Percentiles rank a stretch among this genome's conserved stretches.
phyloP scores from a whole-genome alignment of 1,139 yeast genomes.

The Tardiomyces depauwii region DNA sequence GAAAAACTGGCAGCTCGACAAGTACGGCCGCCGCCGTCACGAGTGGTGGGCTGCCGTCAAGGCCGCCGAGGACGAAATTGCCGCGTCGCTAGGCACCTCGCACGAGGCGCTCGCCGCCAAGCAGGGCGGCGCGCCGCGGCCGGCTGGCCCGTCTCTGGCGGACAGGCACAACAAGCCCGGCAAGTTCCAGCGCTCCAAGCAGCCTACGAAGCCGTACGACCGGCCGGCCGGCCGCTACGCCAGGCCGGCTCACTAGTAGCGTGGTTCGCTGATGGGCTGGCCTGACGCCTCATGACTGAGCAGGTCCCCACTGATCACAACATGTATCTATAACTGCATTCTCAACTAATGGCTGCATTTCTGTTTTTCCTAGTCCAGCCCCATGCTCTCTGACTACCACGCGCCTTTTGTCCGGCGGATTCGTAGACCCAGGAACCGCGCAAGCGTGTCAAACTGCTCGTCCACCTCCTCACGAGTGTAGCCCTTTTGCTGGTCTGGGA shows the following conservation, averaged over 20 bases:
- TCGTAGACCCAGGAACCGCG: conserved; percentile 57
- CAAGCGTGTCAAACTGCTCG: conserved; percentile 36
- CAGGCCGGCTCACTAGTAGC: no score
- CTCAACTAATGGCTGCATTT: not conserved
- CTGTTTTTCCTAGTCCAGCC: not conserved
- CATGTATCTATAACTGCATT: not conserved
- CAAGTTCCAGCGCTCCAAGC: not conserved
- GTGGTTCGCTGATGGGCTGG: no score
- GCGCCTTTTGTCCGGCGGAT: conserved; percentile 40
- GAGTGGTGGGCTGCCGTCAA: conserved; percentile 77
- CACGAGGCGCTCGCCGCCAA: not conserved
- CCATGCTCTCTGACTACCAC: conserved; percentile 29
- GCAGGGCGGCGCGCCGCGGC: not conserved
- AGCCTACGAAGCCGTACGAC: not conserved
- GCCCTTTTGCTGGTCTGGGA: conserved; percentile 7
- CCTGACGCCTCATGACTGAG: no score
- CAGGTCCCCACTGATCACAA: no score
- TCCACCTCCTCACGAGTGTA: conserved; percentile 24
- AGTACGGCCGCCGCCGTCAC: conserved; percentile 57
- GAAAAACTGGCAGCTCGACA: conserved; percentile 89
- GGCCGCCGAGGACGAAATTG: conserved; percentile 43
- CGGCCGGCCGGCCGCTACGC: not conserved
- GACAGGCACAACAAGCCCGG: no score
- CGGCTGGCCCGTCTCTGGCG: not conserved
- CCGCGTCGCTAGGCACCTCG: conserved; percentile 1